Base-by-base conservation (phyloP, 2,329 filamentous ascomycete genomes). In the Alternaria brassicae region DNA sequence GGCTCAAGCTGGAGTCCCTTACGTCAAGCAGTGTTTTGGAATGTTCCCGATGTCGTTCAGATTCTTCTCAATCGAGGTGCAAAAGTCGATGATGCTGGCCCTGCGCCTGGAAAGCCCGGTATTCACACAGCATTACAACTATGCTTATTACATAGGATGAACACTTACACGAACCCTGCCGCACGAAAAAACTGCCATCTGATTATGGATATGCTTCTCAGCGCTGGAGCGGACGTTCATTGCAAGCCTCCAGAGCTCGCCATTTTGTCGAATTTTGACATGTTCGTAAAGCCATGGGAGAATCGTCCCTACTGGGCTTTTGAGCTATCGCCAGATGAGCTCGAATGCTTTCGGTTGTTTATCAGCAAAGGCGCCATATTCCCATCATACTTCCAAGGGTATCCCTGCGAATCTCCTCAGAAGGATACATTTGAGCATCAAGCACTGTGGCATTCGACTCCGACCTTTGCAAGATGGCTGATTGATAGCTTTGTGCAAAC, bases 21-120 rank as follows among this genome's bases (percentile, higher is more conserved):
- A 13, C 55, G 70, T 3, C 73, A 77, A 54, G 73, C 73, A 4
- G 70, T 70, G 1, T 73, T 72, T 49, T 76, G 73, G 72, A 71
- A 71, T 30, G 62, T 67, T 0, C 71, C 74, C 1, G 65, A 74
- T 2, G 52, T 75, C 21, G 73, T 77, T 9, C 66, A 69, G 8
- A 56, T 75, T 2, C 62, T 77, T 6, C 57, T 77, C 5, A 69
- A 68, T 28, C 62, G 63, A 58, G 74, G 74, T 19, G 75, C 71
- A 6, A 62, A 61, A 8, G 63, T 74, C 2, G 67, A 77, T n/a
- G 70, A 69, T 25, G 25, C 37, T 5, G 60, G 63, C 3, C 54
- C 57, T 2, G 65, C 63, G 6, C 57, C 62, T 12, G 19, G 39
- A 9, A 53, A 55, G 13, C 23, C 58, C 1, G 65, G 57, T 0